Evolutionary conservation across 768 basidiomycete genomes (phyloP), one percentile per base, ranked within the genome.

Genomic region (Hortiboletus flavorubellus): DNA sequence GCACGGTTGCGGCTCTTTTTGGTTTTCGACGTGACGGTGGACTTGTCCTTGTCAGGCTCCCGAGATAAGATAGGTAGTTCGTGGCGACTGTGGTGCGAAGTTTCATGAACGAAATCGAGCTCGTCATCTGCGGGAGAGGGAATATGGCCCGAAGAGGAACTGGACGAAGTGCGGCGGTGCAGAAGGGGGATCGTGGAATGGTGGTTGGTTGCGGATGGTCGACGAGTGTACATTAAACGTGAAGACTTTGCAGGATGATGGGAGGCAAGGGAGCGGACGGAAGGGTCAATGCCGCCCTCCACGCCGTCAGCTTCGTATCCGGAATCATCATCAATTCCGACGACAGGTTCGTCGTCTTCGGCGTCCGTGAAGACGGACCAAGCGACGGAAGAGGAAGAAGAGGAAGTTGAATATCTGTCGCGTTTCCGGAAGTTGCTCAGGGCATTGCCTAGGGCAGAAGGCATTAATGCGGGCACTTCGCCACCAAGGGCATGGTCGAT

Each of bases 201-300:
- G 62, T 83, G 82, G 73, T 90, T 89, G 46, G 84, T 89, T 9
- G 83, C 76, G 34, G 87, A 87, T 1, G 87, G 86, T 14, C 83
- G 78, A 53, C 88, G 84, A 51, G 86, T 78, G 63, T 87, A 89
- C 7, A 80, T 81, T 4, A 89, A 73, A 44, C 76, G 79, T 12
- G 81, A 78, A 15, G 75, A 66, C 40, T 75, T 66, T 39, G 72
- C 55, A 29, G 59, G 59, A 54, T 73, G 71, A 49, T 69, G 62
- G 49, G 69, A 73, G 56, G 59, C 62, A 53, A 74, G 51, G 26
- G 79, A 76, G 64, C 81, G 82, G 49, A 75, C 71, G 62, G 68
- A 75, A 55, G 66, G 65, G 51, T 80, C 79, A 46, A 72, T 67
- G 38, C 70, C 46, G 34, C 59, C 49, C 33, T 82, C 79, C 12